Evolutionary conservation across 108 stramenopile genomes (phyloP).

Genomic region (Conticribra weissflogii): DNA sequence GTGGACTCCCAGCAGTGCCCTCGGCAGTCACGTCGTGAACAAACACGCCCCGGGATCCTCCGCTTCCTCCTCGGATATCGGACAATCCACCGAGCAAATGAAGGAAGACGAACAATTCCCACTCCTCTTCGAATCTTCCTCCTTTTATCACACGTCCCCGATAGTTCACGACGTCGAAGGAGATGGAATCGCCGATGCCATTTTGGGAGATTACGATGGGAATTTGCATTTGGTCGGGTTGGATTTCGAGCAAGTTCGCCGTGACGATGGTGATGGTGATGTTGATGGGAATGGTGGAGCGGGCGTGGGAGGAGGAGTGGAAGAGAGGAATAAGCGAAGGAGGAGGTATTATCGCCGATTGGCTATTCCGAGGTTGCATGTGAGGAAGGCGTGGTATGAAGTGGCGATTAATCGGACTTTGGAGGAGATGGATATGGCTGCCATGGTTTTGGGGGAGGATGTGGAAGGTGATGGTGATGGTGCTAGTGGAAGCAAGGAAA

Average conservation of each 20-base stretch:
- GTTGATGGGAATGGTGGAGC: not conserved
- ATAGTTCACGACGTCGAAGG: conserved; percentile 71
- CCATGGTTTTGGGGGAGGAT: conserved; percentile 33
- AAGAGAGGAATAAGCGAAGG: conserved; percentile 10
- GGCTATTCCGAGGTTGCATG: conserved; percentile 65
- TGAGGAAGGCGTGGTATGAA: conserved; percentile 75
- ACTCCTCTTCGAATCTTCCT: conserved; percentile 68
- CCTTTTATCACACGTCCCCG: conserved; percentile 72
- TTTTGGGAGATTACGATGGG: conserved; percentile 80
- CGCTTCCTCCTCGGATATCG: too few species aligned
- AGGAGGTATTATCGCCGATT: conserved; percentile 64
- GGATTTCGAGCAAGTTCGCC: conserved; percentile 29
- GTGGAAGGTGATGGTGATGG: conserved; percentile 17
- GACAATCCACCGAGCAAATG: conserved; percentile 56
- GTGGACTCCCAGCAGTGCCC: conserved; percentile 61
- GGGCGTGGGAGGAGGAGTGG: not conserved
- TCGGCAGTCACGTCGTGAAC: conserved; percentile 26
- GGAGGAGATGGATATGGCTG: conserved; percentile 43
- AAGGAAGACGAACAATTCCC: conserved; percentile 78
- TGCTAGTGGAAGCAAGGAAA: conserved; percentile 31
- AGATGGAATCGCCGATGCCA: conserved; percentile 79
- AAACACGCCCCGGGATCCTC: too few species aligned
- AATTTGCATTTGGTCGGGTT: conserved; percentile 72
- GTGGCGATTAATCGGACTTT: conserved; percentile 62
- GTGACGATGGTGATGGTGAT: not conserved